Conservation (phyloP, 164 flowering plant genomes). For the Vitis riparia region DNA sequence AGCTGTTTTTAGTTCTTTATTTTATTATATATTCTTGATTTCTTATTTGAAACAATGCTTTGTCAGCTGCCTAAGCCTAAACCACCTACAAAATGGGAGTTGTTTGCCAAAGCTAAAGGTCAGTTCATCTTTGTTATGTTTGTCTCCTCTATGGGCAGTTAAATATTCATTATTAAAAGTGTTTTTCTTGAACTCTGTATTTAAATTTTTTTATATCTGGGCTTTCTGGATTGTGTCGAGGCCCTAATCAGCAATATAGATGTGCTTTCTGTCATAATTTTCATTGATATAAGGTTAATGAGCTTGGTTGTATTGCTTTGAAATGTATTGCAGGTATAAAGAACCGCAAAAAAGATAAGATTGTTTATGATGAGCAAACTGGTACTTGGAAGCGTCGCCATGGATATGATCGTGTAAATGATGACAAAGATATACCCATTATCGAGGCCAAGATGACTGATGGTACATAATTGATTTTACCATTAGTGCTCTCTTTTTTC, state of each 20-base stretch:
- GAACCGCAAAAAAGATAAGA: constrained; percentile 78
- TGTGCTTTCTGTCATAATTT: not conserved
- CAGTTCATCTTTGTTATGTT: constrained; percentile 1
- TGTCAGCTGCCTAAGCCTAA: constrained; percentile 84
- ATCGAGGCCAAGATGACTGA: constrained; percentile 68
- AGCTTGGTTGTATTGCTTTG: not conserved
- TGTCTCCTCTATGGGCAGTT: not conserved
- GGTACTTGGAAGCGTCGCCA: constrained; percentile 81
- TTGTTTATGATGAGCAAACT: constrained; percentile 62
- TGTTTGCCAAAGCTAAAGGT: constrained; percentile 85
- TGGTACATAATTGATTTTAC: constrained; percentile 24
- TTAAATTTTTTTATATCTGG: not conserved
- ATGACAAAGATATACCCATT: constrained; percentile 63
- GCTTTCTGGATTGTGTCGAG: not conserved
- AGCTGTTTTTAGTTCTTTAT: too few species aligned
- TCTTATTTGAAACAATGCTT: not conserved
- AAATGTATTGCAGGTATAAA: constrained; percentile 56
- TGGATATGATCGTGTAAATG: constrained; percentile 96
- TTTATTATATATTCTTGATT: too few species aligned
- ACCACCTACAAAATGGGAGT: constrained; percentile 94
- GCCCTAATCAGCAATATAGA: too few species aligned
- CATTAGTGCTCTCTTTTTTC: too few species aligned
- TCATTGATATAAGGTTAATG: not conserved
- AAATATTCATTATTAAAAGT: not conserved
- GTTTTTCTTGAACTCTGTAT: too few species aligned